Evolutionary conservation across 768 basidiomycete species (phyloP), one percentile per base, ranked within the genome.

Genomic region (Royoungia palumana): DNA sequence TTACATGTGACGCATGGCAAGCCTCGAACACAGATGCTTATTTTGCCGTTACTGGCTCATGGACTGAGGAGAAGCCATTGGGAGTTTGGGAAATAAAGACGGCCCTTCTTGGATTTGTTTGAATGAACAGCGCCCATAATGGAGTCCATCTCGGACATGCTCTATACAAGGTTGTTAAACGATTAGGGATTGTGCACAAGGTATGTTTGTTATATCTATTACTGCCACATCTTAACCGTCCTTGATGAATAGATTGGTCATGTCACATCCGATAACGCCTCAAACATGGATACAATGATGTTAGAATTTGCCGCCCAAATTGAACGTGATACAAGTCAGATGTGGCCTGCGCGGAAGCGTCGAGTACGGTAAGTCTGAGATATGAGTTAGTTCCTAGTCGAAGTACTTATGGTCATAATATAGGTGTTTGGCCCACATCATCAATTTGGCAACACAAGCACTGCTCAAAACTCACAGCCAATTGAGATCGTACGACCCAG

Each of bases 41-140:
- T 4, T 55, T 52, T 13, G 17, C 16, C 0, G 40, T 53, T 1
- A 55, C 36, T 0, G 21, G 24, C 0, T 48, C 32, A 0, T 55
- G 54, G 44, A 43, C 35, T 5, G 8, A 49, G 8, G 37, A 49
- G 25, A 30, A 4, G 1, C 32, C 41, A 19, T 24, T 12, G 25
- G 25, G 25, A 6, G 10, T 27, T 6, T 55, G 49, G 53, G 36
- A 41, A n/a, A 2, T 55, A 1, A 24, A 54, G 1, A 54, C 16
- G 3, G 61, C 62, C 0, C 55, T 77, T 0, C 39, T 75, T 5
- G 69, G 70, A 0, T 77, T 75, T 28, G 56, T 51, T 0, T 58
- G 53, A 12, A 50, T 78, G 35, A 76, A 77, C 47, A 65, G 54
- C 10, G 54, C 68, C 0, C 74, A 78, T 44, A 59, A 68, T 52